Conservation (phyloP, 805 yeast species). For the Saccharomyces mikatae region DNA sequence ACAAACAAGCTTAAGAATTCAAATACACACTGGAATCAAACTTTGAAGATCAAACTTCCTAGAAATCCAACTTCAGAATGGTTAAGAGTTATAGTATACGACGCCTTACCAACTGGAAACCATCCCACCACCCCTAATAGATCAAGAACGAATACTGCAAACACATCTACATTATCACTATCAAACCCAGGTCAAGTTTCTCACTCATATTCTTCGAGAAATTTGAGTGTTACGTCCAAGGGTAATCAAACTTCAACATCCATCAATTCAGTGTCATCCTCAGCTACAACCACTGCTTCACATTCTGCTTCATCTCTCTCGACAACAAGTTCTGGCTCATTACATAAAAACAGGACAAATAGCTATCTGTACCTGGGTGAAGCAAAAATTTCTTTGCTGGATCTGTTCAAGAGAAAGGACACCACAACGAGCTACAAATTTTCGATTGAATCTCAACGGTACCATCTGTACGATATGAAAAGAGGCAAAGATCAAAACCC, state of each 20-base stretch:
- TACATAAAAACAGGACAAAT: constrained; percentile 1
- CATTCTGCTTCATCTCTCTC: neutral
- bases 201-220: neutral
- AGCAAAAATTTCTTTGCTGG: constrained; percentile 21
- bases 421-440: constrained; percentile 16
- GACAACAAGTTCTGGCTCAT: neutral
- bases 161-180: neutral
- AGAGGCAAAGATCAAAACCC: constrained; percentile 7
- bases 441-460: constrained; percentile 17
- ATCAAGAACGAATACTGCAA: neutral
- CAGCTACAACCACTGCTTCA: neutral
- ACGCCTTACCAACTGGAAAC: constrained; percentile 15
- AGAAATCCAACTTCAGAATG: constrained; percentile 21
- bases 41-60: constrained; percentile 23
- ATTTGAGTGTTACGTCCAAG: neutral
- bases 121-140: neutral
- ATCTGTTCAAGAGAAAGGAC: constrained; percentile 19
- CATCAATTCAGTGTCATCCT: neutral
- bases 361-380: constrained; percentile 27
- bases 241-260: constrained; percentile 1
- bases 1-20: constrained; percentile 20
- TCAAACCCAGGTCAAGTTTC: neutral
- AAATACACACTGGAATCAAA: constrained; percentile 21
- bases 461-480: constrained; percentile 20
- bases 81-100: constrained; percentile 25